Evolutionary conservation across 2,329 filamentous ascomycete genomes (phyloP), one percentile per base, ranked within the genome.

Genomic region (Alternaria ventricosa): DNA sequence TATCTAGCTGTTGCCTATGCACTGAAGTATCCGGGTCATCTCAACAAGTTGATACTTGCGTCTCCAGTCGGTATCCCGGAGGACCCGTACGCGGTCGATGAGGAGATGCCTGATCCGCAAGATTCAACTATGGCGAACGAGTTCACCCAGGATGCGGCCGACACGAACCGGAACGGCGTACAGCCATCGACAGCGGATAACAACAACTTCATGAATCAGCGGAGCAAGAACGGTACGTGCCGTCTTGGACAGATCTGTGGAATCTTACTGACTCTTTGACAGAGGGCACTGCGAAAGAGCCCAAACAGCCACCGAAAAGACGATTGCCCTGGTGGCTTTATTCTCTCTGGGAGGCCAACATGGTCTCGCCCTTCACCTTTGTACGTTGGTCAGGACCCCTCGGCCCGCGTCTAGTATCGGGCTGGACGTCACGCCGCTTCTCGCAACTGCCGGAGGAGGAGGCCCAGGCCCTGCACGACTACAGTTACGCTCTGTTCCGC

Each of bases 1-100:
- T 99, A 99, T 77, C 91, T 99, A 78, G 94, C 95, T 5, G 91
- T 97, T 0, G 94, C 94, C 20, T 99, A 99, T 77, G 94, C 96
- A 1, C 85, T 98, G 63, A 99, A 99, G 79, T 99, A 99, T 75
- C 96, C 96, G 0, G 95, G 95, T 13, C 92, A 89, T 70, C 82
- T 99, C 33, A 97, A 99, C 82, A 99, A 99, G 83, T 88, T 99
- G 66, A 97, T 99, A 67, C 87, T 99, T 28, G 96, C 93, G 0
- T 97, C 93, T 0, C 96, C 96, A 0, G 96, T 97, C 20, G 96
- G 96, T 20, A 92, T 99, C 8, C 96, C 96, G 2, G 94, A 97
- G 76, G 93, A 99, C 73, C 96, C 96, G 0, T 95, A 95, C 74
- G 96, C 95, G 5, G 89, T 96, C 62, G 89, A 88, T 69, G 90